Percentiles rank a stretch among this genome's conserved stretches.
These are phyloP conservation scores for Arthrobotrys pseudoclavata DNA, from an alignment of 2,329 filamentous ascomycete genomes.

Conservation along the genomic window DNA sequence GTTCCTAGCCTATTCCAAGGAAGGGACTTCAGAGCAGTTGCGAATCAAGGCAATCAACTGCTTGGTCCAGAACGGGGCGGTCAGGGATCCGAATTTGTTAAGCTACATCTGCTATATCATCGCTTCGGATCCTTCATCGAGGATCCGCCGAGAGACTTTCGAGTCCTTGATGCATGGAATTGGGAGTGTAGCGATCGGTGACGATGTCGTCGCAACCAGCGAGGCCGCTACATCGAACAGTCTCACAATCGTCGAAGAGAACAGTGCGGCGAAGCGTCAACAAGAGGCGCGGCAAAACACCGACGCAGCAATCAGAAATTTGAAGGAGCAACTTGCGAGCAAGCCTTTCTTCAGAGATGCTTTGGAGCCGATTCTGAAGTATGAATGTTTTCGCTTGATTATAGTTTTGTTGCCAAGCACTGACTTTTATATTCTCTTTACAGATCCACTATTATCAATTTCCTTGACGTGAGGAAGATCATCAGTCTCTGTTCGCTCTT, in stretches of 20 bases:
- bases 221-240: conserved; percentile 66
- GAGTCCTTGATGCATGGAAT: conserved; percentile 73
- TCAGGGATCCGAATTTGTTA: conserved; percentile 72
- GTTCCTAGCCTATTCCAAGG: conserved; percentile 76
- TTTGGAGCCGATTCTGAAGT: conserved; percentile 70
- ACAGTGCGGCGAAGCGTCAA: conserved; percentile 68
- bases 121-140: conserved; percentile 76
- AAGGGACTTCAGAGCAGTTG: conserved; percentile 75
- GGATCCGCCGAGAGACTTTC: conserved; percentile 74
- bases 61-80: conserved; percentile 74
- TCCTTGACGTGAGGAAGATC: conserved; percentile 70
- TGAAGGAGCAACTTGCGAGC: conserved; percentile 69
- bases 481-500: conserved; percentile 71
- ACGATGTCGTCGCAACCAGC: conserved; percentile 65
- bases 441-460: conserved; percentile 68
- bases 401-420: conserved; percentile 2
- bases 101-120: conserved; percentile 73
- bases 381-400: conserved; percentile 23
- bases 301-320: conserved; percentile 68
- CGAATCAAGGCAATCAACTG: conserved; percentile 77
- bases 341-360: conserved; percentile 68
- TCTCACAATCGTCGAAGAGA: conserved; percentile 69
- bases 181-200: conserved; percentile 75
- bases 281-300: conserved; percentile 70
- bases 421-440: conserved; percentile 20